Conservation (phyloP, 1,284 basidiomycete species). For the Ustilago tritici region DNA sequence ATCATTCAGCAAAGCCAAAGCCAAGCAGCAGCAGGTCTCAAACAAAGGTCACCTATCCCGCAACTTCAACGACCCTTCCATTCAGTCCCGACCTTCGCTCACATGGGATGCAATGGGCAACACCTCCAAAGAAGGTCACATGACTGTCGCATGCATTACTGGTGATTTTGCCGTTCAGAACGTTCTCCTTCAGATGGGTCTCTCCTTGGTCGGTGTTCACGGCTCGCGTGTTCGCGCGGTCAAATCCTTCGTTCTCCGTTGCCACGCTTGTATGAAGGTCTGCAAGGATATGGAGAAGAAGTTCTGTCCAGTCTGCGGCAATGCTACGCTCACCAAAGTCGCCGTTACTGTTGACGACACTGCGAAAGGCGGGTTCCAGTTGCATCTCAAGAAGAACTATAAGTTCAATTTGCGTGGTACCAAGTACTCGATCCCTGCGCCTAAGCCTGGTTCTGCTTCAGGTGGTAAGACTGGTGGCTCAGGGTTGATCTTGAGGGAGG, state of each 20-base stretch:
- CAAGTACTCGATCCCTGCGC: constrained; percentile 90
- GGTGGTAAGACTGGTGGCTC: constrained; percentile 56
- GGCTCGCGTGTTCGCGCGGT: constrained; percentile 90
- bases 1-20: constrained; percentile 30
- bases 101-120: constrained; percentile 41
- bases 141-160: constrained; percentile 76
- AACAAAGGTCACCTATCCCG: constrained; percentile 71
- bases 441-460: constrained; percentile 78
- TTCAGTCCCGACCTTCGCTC: constrained; percentile 43
- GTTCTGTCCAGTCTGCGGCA: constrained; percentile 98
- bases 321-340: constrained; percentile 87
- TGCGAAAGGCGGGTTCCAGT: constrained; percentile 51
- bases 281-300: constrained; percentile 95
- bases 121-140: constrained; percentile 74
- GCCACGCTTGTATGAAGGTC: constrained; percentile 98
- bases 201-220: constrained; percentile 89
- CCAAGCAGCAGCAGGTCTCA: constrained; percentile 31
- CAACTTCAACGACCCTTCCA: constrained; percentile 68
- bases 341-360: constrained; percentile 77
- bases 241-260: constrained; percentile 94
- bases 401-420: constrained; percentile 93
- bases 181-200: constrained; percentile 92
- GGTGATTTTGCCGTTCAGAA: constrained; percentile 99
- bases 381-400: constrained; percentile 73
- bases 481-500: constrained; percentile 64